phyloP scores from a whole-genome alignment of 495 filamentous ascomycete genomes.

The Penicillium salamii region DNA sequence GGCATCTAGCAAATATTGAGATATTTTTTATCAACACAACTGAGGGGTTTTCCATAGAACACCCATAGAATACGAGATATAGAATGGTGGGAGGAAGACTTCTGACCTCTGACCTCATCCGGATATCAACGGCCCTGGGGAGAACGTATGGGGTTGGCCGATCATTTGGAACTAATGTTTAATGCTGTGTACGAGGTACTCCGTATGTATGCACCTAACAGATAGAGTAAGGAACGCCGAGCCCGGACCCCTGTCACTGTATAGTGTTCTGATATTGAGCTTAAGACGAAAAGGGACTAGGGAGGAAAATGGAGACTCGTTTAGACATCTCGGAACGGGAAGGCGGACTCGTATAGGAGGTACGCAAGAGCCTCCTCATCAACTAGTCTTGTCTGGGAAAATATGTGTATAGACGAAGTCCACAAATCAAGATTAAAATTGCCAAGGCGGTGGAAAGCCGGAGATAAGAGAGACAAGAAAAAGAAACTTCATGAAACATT shows the following conservation, averaged over 20 bases:
- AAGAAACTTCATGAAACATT: neutral
- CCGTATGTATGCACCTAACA: constrained; percentile 6
- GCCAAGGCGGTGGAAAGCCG: neutral
- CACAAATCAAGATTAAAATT: too few relatives aligned
- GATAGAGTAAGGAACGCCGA: constrained; percentile 14
- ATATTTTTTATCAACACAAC: too few relatives aligned
- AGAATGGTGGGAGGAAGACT: too few relatives aligned
- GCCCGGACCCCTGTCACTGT: constrained; percentile 10
- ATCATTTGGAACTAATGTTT: neutral
- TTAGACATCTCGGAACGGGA: neutral
- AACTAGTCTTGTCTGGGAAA: too few relatives aligned
- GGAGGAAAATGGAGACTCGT: neutral
- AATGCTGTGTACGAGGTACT: too few relatives aligned
- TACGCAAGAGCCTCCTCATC: neutral
- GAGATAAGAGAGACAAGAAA: neutral
- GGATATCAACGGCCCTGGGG: neutral
- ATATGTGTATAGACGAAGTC: too few relatives aligned
- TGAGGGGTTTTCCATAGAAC: too few relatives aligned
- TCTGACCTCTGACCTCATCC: neutral
- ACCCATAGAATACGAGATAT: too few relatives aligned
- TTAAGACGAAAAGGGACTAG: neutral
- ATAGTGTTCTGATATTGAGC: neutral
- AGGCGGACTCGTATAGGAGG: neutral
- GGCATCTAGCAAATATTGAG: neutral
- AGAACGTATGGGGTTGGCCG: neutral